Base-by-base conservation (phyloP, 73 alveolate genomes). In the Halteria grandinella region DNA sequence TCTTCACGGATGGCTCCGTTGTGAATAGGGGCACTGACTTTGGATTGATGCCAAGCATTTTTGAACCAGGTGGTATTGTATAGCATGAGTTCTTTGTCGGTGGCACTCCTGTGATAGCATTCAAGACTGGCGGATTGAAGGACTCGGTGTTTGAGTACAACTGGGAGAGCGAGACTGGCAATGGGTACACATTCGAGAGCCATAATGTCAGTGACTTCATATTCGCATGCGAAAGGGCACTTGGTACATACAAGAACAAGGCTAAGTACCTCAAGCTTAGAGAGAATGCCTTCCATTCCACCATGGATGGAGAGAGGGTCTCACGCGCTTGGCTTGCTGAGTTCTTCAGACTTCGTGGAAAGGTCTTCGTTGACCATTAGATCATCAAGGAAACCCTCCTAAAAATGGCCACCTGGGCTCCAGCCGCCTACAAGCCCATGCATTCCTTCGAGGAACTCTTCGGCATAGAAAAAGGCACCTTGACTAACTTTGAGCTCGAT, bases 41-140 rank as follows among this genome's bases (percentile, higher is more conserved):
- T 79, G 99, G 98, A 24, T 71, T 97, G 51, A 97, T 97, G 99
- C 99, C 99, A 39, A 83, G 97, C 3, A 58, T 86, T 49, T 97
- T 97, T 69, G 99, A 97, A 74, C 99, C 99, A 17, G 99, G 99
- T 49, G 99, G 99, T 57, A 97, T 97, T 28, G 99, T 97, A 3
- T 93, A 97, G 69, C 99, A 97, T 77, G 99, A 97, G 79, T 97
- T 97, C 96, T 97, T 97, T 70, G 93, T 97, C 23, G 99, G 98
- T 6, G 85, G 95, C 41, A 97, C 99, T 4, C 99, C 99, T 43
- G 99, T 96, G 40, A 89, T 97, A 50, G 99, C 99, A 12, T 94
- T 84, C 79, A 91, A 93, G 60, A 97, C 99, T 0, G 99, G 99
- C 23, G 99, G 99, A 0, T 87, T 97, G 39, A 89, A 87, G 69